Percentiles rank a stretch among this genome's conserved stretches.
phyloP scores from a whole-genome alignment of 2,329 filamentous ascomycete genomes.

The Paraphoma sp. region DNA sequence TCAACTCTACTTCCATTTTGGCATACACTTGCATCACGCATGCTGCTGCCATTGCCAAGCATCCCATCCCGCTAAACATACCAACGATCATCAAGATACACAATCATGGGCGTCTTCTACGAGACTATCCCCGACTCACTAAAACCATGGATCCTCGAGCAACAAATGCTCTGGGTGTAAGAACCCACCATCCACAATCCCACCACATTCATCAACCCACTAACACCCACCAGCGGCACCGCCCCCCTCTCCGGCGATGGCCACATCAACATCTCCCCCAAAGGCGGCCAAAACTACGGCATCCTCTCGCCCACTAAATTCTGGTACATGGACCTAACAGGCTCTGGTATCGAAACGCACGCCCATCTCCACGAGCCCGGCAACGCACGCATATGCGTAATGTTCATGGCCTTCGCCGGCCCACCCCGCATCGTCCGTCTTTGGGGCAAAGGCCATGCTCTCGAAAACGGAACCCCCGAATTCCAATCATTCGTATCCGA shows the following conservation, averaged over 20 bases:
- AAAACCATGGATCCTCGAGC: slow-evolving; percentile 51
- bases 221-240: slow-evolving; percentile 29
- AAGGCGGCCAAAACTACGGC: slow-evolving; percentile 51
- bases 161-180: slow-evolving; percentile 52
- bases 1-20: neutral
- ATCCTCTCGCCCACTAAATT: slow-evolving; percentile 49
- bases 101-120: slow-evolving; percentile 52
- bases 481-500: slow-evolving; percentile 44
- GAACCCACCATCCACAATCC: neutral
- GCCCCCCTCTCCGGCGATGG: slow-evolving; percentile 49
- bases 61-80: neutral
- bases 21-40: neutral
- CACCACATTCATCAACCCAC: neutral
- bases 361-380: slow-evolving; percentile 50
- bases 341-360: slow-evolving; percentile 53
- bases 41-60: neutral
- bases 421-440: slow-evolving; percentile 52
- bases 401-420: slow-evolving; percentile 52
- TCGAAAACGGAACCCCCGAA: slow-evolving; percentile 47
- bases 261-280: slow-evolving; percentile 56
- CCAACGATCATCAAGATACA: neutral
- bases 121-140: slow-evolving; percentile 50
- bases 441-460: slow-evolving; percentile 48
- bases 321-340: slow-evolving; percentile 55
- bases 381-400: slow-evolving; percentile 40